Conservation (phyloP, 2,329 filamentous ascomycete genomes). For the Pseudogymnoascus sp. region DNA sequence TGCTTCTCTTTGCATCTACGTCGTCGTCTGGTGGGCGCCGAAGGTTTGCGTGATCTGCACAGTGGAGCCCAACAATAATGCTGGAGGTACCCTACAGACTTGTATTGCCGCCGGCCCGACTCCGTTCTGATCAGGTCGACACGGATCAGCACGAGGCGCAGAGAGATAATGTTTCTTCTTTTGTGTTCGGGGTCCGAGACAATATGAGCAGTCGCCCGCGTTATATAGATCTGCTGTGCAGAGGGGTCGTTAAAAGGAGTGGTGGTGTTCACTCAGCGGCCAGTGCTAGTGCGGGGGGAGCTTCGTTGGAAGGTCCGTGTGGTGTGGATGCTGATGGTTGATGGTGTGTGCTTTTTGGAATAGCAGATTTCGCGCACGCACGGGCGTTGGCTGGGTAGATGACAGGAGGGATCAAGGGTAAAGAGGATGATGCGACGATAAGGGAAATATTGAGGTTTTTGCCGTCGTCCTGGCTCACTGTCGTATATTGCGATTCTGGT, state of each 20-base stretch:
- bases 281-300: slow-evolving; percentile 5
- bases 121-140: not conserved
- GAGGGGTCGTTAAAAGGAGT: slow-evolving; percentile 8
- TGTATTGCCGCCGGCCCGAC: not conserved
- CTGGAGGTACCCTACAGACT: not conserved
- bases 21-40: not conserved
- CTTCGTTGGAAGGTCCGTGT: slow-evolving; percentile 7
- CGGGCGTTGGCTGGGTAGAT: not conserved
- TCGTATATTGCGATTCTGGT: not conserved
- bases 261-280: slow-evolving; percentile 4
- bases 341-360: not conserved
- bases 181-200: slow-evolving; percentile 3
- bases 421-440: not conserved
- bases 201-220: slow-evolving; percentile 4
- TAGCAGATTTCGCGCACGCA: slow-evolving; percentile 4
- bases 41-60: slow-evolving; percentile 4
- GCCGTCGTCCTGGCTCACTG: not conserved
- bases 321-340: slow-evolving; percentile 2
- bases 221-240: slow-evolving; percentile 8
- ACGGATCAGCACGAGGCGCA: slow-evolving; percentile 2
- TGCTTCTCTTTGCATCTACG: not conserved
- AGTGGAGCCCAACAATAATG: not conserved
- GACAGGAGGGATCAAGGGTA: not conserved
- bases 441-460: not conserved
- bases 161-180: not conserved